phyloP scores from a whole-genome alignment of 2,329 filamentous ascomycete species.

The Penicillium sp. region DNA sequence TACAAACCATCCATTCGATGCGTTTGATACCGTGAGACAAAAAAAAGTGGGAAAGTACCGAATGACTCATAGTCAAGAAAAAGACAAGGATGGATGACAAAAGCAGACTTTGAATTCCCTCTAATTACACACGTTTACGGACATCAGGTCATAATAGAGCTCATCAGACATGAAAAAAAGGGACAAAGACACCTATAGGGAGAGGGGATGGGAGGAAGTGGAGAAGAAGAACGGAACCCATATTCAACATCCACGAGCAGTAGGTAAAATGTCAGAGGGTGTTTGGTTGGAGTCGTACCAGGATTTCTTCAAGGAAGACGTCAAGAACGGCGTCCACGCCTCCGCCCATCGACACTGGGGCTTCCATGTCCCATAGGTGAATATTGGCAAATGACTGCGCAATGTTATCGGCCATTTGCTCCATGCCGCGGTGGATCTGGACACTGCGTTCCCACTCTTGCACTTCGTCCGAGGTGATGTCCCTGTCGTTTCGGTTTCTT shows the following conservation, averaged over 20 bases:
- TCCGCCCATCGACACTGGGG: constrained; percentile 88
- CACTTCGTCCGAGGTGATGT: constrained; percentile 16
- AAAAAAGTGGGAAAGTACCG: too few relatives aligned
- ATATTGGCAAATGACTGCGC: constrained; percentile 82
- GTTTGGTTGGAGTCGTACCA: constrained; percentile 79
- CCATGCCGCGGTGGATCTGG: constrained; percentile 16
- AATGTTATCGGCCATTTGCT: constrained; percentile 66
- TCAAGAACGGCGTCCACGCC: constrained; percentile 86
- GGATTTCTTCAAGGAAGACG: constrained; percentile 84
- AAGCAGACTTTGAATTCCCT: constrained; percentile 1
- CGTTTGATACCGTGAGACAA: too few relatives aligned
- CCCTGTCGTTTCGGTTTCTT: constrained; percentile 16
- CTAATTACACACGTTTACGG: neutral
- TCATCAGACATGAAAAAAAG: too few relatives aligned
- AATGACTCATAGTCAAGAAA: neutral
- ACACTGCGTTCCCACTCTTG: constrained; percentile 17
- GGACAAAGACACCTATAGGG: too few relatives aligned
- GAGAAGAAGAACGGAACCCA: too few relatives aligned
- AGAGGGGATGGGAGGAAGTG: neutral
- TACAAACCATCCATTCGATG: too few relatives aligned
- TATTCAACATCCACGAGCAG: too few relatives aligned
- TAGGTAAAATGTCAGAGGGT: neutral
- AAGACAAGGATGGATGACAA: neutral
- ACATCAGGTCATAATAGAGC: constrained; percentile 1
- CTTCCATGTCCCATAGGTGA: constrained; percentile 77